These are phyloP conservation scores for Tylopilus subfusipes DNA, from an alignment of 768 basidiomycete species.

Conservation along the genomic window DNA sequence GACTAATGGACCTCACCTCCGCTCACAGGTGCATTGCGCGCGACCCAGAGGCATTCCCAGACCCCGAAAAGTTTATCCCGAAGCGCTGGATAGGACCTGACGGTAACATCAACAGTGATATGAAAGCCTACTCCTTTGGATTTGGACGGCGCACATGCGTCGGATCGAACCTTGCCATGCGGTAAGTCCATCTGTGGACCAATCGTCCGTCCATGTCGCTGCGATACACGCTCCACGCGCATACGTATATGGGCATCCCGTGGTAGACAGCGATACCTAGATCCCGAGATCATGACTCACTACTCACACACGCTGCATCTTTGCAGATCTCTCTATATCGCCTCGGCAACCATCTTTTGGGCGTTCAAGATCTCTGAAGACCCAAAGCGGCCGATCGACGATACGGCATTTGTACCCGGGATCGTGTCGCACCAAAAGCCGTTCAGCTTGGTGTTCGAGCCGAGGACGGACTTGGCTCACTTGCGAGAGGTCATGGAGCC, in stretches of 20 bases:
- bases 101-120: constrained; percentile 45
- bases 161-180: constrained; percentile 22
- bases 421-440: constrained; percentile 62
- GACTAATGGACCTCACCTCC: background rate
- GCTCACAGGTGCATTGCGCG: constrained; percentile 21
- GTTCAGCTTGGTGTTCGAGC: constrained; percentile 55
- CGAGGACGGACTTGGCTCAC: constrained; percentile 30
- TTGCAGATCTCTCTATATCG: constrained; percentile 57
- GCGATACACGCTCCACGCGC: background rate
- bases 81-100: constrained; percentile 49
- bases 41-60: constrained; percentile 25
- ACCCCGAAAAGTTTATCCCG: constrained; percentile 51
- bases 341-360: constrained; percentile 61
- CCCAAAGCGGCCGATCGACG: constrained; percentile 52
- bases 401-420: constrained; percentile 56
- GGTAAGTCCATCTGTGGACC: constrained; percentile 14
- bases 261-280: no score
- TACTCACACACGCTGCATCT: no score
- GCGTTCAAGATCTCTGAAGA: constrained; percentile 53
- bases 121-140: constrained; percentile 51
- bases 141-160: constrained; percentile 42
- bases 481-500: constrained; percentile 13
- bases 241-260: background rate
- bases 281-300: background rate
- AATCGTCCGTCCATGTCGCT: background rate